A percentile compares a stretch with the other conserved stretches of the same genome.
These are phyloP conservation scores for Coemansia sp. DNA, from an alignment of 192 early-diverging fungal species.

Conservation along the genomic window DNA sequence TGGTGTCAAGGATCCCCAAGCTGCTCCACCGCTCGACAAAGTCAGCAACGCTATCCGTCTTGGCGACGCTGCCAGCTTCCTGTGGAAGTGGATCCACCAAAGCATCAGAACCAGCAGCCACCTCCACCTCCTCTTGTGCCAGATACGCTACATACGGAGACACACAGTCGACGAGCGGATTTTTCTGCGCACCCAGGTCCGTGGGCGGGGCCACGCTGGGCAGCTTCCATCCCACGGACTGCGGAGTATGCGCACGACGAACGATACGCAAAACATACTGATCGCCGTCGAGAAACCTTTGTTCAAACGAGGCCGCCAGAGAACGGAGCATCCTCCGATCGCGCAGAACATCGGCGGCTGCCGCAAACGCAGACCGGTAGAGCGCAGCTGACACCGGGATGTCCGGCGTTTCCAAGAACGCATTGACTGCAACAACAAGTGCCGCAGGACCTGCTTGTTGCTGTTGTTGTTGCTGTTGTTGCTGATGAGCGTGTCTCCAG, in stretches of 20 bases:
- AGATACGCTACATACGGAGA: constrained; percentile 25
- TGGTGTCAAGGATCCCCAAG: neutral
- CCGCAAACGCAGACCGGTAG: constrained; percentile 17
- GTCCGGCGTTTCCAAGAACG: neutral
- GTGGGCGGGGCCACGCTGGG: neutral
- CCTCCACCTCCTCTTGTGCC: neutral
- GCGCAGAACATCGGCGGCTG: constrained; percentile 6
- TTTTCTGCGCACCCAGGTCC: neutral
- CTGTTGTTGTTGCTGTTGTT: too few relatives aligned
- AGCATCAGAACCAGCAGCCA: too few relatives aligned
- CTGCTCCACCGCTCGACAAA: constrained; percentile 2
- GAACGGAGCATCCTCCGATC: neutral
- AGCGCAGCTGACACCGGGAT: constrained; percentile 27
- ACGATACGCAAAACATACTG: constrained; percentile 10
- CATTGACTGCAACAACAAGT: neutral
- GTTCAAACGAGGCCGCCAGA: constrained; percentile 12
- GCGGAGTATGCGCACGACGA: neutral
- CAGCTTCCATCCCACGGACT: constrained; percentile 19
- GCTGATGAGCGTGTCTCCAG: neutral
- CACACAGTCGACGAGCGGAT: constrained; percentile 9
- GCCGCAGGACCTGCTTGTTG: too few relatives aligned
- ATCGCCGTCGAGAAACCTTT: constrained; percentile 8
- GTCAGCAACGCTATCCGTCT: neutral
- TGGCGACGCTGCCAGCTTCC: neutral
- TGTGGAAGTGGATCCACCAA: too few relatives aligned